Percentiles rank a stretch among this genome's conserved stretches.
Conservation (phyloP, 2,329 filamentous ascomycete genomes). For the Colletotrichum tofieldiae region DNA sequence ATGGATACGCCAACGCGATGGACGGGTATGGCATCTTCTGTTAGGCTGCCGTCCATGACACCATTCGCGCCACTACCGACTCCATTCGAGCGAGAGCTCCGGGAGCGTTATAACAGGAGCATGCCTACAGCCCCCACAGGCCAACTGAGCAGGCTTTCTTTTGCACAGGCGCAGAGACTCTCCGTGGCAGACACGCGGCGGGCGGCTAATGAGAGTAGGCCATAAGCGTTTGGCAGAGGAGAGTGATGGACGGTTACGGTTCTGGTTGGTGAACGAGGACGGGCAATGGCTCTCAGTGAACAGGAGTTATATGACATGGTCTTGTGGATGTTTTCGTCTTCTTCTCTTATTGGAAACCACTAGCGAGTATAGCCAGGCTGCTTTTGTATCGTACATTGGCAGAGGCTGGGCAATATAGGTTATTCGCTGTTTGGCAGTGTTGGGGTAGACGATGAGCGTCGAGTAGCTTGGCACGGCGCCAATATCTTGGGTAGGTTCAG, state of each 20-base stretch:
- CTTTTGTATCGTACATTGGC: background rate
- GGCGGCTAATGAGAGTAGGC: background rate
- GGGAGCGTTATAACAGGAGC: conserved; percentile 44
- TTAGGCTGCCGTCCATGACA: conserved; percentile 59
- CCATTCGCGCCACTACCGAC: conserved; percentile 60
- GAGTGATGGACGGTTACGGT: background rate
- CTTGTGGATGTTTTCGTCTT: background rate
- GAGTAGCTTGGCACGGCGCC: background rate
- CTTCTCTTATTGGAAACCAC: conserved; percentile 4
- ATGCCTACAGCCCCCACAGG: conserved; percentile 14
- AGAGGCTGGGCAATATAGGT: background rate
- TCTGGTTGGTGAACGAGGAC: background rate
- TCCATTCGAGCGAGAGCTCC: conserved; percentile 57
- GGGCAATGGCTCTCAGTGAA: background rate
- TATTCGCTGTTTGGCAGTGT: background rate
- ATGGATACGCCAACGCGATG: conserved; percentile 64
- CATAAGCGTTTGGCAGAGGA: background rate
- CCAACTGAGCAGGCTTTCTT: conserved; percentile 34
- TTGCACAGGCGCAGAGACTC: conserved; percentile 28
- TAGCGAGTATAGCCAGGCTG: conserved; percentile 9
- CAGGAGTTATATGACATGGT: background rate
- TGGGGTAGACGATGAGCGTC: background rate
- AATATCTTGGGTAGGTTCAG: background rate
- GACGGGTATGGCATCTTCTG: conserved; percentile 59
- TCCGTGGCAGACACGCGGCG: conserved; percentile 24